Conservation (phyloP, 1,284 basidiomycete species). For the Fomitiporia mediterranea region DNA sequence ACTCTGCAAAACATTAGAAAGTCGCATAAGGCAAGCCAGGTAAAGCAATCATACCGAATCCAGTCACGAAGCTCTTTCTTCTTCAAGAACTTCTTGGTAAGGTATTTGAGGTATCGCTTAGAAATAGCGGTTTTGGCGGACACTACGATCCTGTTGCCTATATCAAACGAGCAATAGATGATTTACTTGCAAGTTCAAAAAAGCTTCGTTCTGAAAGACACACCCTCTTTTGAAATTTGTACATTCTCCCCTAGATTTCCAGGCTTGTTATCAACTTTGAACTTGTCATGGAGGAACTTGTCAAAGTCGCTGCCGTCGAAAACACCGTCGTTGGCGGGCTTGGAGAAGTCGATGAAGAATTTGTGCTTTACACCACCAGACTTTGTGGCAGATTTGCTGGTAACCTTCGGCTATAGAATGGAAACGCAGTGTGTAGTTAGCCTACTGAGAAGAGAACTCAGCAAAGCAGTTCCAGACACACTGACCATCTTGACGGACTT, state of each 20-base stretch:
- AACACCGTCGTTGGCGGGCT: slow-evolving; percentile 85
- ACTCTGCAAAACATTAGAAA: slow-evolving; percentile 43
- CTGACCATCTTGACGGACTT: slow-evolving; percentile 59
- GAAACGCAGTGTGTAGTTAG: slow-evolving; percentile 48
- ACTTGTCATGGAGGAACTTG: slow-evolving; percentile 91
- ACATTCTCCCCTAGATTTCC: slow-evolving; percentile 86
- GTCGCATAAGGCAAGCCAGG: background rate
- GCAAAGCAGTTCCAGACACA: slow-evolving; percentile 72
- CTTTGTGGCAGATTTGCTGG: slow-evolving; percentile 75
- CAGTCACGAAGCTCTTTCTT: slow-evolving; percentile 83
- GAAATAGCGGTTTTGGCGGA: slow-evolving; percentile 78
- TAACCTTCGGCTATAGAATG: slow-evolving; percentile 57
- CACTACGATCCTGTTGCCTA: slow-evolving; percentile 72
- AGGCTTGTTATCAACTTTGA: slow-evolving; percentile 70
- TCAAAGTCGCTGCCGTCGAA: slow-evolving; percentile 91
- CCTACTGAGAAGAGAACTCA: slow-evolving; percentile 91
- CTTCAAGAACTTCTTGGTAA: slow-evolving; percentile 96
- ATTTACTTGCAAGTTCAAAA: slow-evolving; percentile 4
- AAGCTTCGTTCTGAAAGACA: slow-evolving; percentile 27
- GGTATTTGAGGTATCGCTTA: slow-evolving; percentile 90
- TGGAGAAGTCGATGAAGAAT: slow-evolving; percentile 93
- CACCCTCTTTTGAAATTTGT: slow-evolving; percentile 80
- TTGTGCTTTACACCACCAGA: slow-evolving; percentile 72
- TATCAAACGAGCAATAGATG: slow-evolving; percentile 29
- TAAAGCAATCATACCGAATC: slow-evolving; percentile 55